Percentiles rank a stretch among this genome's conserved stretches.
phyloP scores from a whole-genome alignment of 2,329 filamentous ascomycete species.

The Penicillium polonicum region DNA sequence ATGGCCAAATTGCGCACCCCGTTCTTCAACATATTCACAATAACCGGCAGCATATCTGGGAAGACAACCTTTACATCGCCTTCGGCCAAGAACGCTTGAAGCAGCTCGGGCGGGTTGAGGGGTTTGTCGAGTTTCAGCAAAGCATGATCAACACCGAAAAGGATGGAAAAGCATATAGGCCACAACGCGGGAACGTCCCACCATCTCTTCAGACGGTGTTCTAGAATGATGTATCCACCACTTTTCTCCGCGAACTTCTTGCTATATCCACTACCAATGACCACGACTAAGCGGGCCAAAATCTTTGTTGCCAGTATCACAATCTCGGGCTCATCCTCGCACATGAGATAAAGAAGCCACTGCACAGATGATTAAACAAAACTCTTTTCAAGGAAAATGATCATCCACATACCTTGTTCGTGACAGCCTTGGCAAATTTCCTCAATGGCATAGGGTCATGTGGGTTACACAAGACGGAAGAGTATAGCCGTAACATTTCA shows the following conservation, averaged over 20 bases:
- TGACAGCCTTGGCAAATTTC: slow-evolving; percentile 91
- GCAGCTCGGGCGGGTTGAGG: slow-evolving; percentile 71
- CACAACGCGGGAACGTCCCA: slow-evolving; percentile 85
- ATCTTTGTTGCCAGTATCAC: slow-evolving; percentile 80
- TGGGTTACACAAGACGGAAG: slow-evolving; percentile 72
- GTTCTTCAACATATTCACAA: slow-evolving; percentile 83
- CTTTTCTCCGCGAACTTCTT: slow-evolving; percentile 83
- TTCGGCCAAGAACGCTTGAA: slow-evolving; percentile 65
- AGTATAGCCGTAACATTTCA: slow-evolving; percentile 73
- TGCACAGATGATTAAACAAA: slow-evolving; percentile 37
- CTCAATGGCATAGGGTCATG: slow-evolving; percentile 67
- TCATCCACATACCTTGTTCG: slow-evolving; percentile 70
- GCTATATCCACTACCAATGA: slow-evolving; percentile 77
- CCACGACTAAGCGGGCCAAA: slow-evolving; percentile 76
- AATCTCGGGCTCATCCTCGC: slow-evolving; percentile 79
- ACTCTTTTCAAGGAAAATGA: neutral
- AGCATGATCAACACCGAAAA: slow-evolving; percentile 81
- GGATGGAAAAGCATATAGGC: slow-evolving; percentile 81
- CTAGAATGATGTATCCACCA: slow-evolving; percentile 84
- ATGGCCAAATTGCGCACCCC: slow-evolving; percentile 68
- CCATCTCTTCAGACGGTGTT: slow-evolving; percentile 76
- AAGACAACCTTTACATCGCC: slow-evolving; percentile 66
- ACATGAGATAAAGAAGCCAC: slow-evolving; percentile 90
- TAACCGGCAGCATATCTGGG: slow-evolving; percentile 74
- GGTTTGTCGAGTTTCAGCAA: slow-evolving; percentile 69